A percentile compares a stretch with the other conserved stretches of the same genome.
Evolutionary conservation across 345 rosid species (phyloP).

Genomic region (Carallia brachiata): DNA sequence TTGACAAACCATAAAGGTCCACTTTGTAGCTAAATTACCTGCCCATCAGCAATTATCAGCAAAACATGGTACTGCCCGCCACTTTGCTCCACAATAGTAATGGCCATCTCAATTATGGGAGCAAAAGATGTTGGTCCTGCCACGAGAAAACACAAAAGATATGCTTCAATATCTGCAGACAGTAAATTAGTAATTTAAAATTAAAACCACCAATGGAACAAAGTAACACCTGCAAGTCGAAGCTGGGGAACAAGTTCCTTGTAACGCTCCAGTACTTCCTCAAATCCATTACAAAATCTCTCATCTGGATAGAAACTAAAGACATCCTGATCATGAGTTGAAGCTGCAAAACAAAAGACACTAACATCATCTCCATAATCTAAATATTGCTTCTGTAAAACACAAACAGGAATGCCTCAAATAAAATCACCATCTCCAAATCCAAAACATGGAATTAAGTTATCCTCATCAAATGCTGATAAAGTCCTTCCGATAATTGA

Average conservation of each 20-base stretch:
- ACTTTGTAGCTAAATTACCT: constrained; percentile 45
- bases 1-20: not conserved
- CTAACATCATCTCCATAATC: constrained; percentile 1
- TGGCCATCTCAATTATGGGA: constrained; percentile 88
- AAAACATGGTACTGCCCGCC: constrained; percentile 94
- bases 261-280: constrained; percentile 75
- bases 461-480: constrained; percentile 74
- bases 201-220: not conserved
- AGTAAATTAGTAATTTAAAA: not conserved
- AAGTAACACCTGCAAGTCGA: constrained; percentile 67
- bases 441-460: constrained; percentile 79
- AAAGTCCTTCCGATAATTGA: constrained; percentile 74
- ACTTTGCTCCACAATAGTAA: constrained; percentile 84
- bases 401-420: not conserved
- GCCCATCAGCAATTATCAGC: constrained; percentile 95
- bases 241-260: constrained; percentile 77
- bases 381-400: not conserved
- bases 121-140: constrained; percentile 99
- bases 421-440: constrained; percentile 64
- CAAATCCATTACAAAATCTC: constrained; percentile 71
- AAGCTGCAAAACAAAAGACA: constrained; percentile 41
- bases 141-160: not conserved
- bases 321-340: constrained; percentile 93
- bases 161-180: not conserved
- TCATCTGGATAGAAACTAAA: constrained; percentile 73